Evolutionary conservation across 1,284 basidiomycete genomes (phyloP), one percentile per base, ranked within the genome.

Genomic region (Cutaneotrichosporon arboriforme): DNA sequence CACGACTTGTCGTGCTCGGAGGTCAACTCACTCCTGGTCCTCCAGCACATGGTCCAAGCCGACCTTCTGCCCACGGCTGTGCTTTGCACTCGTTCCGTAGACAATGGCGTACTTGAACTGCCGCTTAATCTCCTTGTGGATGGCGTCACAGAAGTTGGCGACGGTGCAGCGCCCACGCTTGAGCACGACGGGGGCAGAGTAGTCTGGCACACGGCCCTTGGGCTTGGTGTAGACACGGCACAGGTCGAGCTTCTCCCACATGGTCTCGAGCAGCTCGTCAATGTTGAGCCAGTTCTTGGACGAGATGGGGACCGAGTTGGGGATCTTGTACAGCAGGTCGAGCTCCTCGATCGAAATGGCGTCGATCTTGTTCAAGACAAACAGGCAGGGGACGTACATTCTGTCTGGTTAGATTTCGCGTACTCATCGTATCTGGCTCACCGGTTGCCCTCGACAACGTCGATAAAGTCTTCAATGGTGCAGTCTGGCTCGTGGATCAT

Each of bases 281-380:
- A 98, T 80, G 76, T 98, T 98, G 66, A 97, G 80, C 94, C 94
- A 98, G 69, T 49, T 39, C 47, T 49, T 49, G 31, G 54, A 69
- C 22, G 67, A 69, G 69, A 99, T 83, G 4, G 96, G 96, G 7
- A 97, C 94, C 54, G 89, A 91, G 75, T 90, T 84, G 15, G 96
- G 96, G 62, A 98, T 59, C 56, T 69, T 75, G 72, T 77, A 93
- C 76, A 99, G 78, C 49, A 98, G 81, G 75, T 98, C 93, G 38
- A 99, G 83, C 76, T 99, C 96, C 76, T 99, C 92, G 72, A 98
- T 97, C 55, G 90, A 94, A 68, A 98, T 94, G 17, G 88, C 91
- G 72, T 98, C 94, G 68, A 98, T 98, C 86, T 97, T 78, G 73
- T 76, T 77, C 48, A 76, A 62, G 60, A 91, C 90, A 72, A 90